phyloP scores from a whole-genome alignment of 2,329 filamentous ascomycete genomes.

The Colletotrichum sublineola region DNA sequence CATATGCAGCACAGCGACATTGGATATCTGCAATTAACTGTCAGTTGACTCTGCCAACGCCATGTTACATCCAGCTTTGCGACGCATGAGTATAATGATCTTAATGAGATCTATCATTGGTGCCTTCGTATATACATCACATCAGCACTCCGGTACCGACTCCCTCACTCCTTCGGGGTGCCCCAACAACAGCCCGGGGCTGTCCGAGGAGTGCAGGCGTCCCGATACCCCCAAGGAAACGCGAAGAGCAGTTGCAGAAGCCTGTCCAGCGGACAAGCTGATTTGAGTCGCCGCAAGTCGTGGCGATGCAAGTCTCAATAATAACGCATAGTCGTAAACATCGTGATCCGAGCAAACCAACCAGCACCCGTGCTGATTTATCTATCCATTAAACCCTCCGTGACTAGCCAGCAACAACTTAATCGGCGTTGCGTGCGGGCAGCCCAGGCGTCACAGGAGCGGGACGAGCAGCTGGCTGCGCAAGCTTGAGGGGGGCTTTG shows the following conservation, averaged over 20 bases:
- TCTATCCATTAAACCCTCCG: slow-evolving; percentile 14
- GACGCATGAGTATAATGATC: slow-evolving; percentile 9
- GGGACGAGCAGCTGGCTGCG: slow-evolving; percentile 23
- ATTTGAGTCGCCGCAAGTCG: neutral
- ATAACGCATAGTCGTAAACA: slow-evolving; percentile 8
- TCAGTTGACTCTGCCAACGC: neutral
- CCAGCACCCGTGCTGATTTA: slow-evolving; percentile 31
- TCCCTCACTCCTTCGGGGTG: neutral
- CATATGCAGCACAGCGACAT: slow-evolving; percentile 9
- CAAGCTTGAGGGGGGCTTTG: neutral
- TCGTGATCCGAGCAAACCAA: slow-evolving; percentile 12
- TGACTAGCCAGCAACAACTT: neutral
- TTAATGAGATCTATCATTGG: slow-evolving; percentile 25
- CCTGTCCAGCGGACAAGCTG: neutral
- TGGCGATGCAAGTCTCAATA: neutral
- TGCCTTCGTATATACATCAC: slow-evolving; percentile 28
- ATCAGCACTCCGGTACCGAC: slow-evolving; percentile 18
- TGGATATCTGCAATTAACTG: neutral
- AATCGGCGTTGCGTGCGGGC: slow-evolving; percentile 20
- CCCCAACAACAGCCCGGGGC: neutral
- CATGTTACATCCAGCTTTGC: neutral
- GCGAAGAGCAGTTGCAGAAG: neutral
- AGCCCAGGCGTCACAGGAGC: slow-evolving; percentile 33
- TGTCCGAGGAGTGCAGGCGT: neutral
- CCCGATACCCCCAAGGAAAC: no score